These are phyloP conservation scores for Aspergillus candidus DNA, from an alignment of 2,329 filamentous ascomycete species.

Conservation along the genomic window DNA sequence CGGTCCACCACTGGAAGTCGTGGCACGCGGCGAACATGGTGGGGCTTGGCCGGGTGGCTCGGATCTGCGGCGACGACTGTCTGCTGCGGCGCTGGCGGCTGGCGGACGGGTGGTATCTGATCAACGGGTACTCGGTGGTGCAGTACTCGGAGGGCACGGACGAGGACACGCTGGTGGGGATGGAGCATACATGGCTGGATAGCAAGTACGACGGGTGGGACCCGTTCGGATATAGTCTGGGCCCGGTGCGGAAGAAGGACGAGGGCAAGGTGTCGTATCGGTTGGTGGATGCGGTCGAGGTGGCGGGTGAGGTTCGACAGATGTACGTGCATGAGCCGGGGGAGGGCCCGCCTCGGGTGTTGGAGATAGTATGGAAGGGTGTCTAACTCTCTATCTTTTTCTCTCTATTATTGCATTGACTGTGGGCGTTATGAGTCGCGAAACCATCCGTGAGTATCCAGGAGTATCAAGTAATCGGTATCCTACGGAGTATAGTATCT, in stretches of 20 bases:
- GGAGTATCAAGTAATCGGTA: no score
- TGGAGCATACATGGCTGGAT: slow-evolving; percentile 49
- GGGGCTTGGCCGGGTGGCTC: slow-evolving; percentile 40
- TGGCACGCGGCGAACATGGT: slow-evolving; percentile 44
- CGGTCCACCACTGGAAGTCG: slow-evolving; percentile 53
- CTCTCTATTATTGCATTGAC: neutral
- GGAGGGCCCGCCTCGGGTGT: slow-evolving; percentile 11
- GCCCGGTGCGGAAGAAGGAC: slow-evolving; percentile 37
- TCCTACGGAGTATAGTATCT: no score
- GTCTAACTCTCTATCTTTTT: neutral
- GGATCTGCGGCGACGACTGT: slow-evolving; percentile 47
- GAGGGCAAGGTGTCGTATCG: slow-evolving; percentile 46
- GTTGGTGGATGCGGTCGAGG: slow-evolving; percentile 38
- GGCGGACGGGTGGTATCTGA: slow-evolving; percentile 36
- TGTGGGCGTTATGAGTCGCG: no score
- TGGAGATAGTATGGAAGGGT: slow-evolving; percentile 20
- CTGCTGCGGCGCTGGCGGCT: slow-evolving; percentile 48
- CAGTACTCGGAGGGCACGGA: slow-evolving; percentile 40
- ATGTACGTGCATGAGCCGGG: slow-evolving; percentile 41
- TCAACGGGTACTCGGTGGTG: slow-evolving; percentile 53
- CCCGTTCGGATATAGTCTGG: slow-evolving; percentile 46
- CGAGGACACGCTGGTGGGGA: slow-evolving; percentile 33
- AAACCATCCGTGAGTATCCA: no score
- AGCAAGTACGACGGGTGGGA: slow-evolving; percentile 31
- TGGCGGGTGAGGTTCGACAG: slow-evolving; percentile 42